Percentiles rank a stretch among this genome's conserved stretches.
phyloP scores from a whole-genome alignment of 2,329 filamentous ascomycete species.

The Zasmidium angulare region DNA sequence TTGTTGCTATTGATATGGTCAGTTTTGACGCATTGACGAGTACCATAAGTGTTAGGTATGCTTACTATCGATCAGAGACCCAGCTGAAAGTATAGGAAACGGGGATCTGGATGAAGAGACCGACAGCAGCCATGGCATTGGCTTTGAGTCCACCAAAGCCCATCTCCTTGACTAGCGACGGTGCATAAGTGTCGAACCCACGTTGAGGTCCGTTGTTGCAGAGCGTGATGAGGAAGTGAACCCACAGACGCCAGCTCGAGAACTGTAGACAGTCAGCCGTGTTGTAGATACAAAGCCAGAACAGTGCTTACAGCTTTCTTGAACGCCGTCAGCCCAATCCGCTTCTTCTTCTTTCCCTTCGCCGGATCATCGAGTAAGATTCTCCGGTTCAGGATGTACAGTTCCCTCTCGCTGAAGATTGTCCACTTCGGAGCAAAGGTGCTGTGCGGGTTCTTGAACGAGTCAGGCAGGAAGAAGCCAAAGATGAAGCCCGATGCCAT shows the following conservation, averaged over 20 bases:
- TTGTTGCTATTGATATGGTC: conserved; percentile 37
- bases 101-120: conserved; percentile 44
- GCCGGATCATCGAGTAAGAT: conserved; percentile 33
- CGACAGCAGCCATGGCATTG: conserved; percentile 37
- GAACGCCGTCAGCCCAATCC: conserved; percentile 33
- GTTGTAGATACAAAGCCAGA: background rate
- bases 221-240: conserved; percentile 36
- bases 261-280: conserved; percentile 19
- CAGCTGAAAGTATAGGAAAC: conserved; percentile 54
- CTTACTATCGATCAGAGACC: conserved; percentile 54
- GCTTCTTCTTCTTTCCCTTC: conserved; percentile 32
- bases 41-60: conserved; percentile 3
- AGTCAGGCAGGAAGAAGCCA: conserved; percentile 34
- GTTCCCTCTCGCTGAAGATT: conserved; percentile 32
- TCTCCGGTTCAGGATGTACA: conserved; percentile 31
- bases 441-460: conserved; percentile 31
- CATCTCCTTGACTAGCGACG: conserved; percentile 31
- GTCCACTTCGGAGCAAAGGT: conserved; percentile 27
- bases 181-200: conserved; percentile 35
- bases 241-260: conserved; percentile 35
- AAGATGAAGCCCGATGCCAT: conserved; percentile 35
- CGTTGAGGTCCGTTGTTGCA: conserved; percentile 34
- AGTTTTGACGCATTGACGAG: background rate
- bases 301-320: conserved; percentile 26
- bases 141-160: conserved; percentile 31